Conservation (phyloP, 805 yeast species). For the Helenozyma baotianmanensis region DNA sequence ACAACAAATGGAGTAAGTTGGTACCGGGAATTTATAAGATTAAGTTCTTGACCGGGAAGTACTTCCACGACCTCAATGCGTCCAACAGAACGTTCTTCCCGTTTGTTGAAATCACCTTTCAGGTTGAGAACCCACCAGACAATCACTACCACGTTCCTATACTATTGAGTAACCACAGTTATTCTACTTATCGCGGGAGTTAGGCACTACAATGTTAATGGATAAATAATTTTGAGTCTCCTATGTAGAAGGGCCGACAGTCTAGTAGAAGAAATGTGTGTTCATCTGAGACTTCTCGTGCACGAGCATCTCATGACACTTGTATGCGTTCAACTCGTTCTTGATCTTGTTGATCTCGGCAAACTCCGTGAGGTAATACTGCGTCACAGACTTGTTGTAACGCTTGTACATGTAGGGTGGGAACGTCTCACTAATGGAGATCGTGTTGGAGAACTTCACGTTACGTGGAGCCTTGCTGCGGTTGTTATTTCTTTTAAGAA, state of each 20-base stretch:
- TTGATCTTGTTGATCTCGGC: conserved; percentile 52
- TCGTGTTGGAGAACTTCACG: conserved; percentile 40
- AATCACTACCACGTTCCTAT: conserved; percentile 88
- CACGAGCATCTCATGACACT: conserved; percentile 62
- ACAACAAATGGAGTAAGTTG: conserved; percentile 42
- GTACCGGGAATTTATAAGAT: conserved; percentile 69
- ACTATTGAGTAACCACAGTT: conserved; percentile 77
- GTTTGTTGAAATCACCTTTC: conserved; percentile 74
- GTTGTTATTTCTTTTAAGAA: conserved; percentile 1
- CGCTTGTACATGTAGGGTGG: conserved; percentile 51
- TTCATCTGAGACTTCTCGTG: conserved; percentile 55
- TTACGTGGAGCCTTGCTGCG: conserved; percentile 15
- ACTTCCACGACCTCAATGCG: conserved; percentile 38
- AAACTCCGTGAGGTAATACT: conserved; percentile 48
- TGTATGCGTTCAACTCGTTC: conserved; percentile 59
- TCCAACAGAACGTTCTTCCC: conserved; percentile 69
- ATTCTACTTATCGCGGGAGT: conserved; percentile 88
- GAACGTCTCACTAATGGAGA: conserved; percentile 49
- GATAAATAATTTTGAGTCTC: not conserved
- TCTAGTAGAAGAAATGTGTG: conserved; percentile 60
- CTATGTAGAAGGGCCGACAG: too few relatives aligned
- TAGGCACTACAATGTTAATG: conserved; percentile 16
- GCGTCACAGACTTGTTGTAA: conserved; percentile 48
- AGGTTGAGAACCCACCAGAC: conserved; percentile 61
- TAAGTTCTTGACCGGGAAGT: conserved; percentile 69